A percentile compares a stretch with the other conserved stretches of the same genome.
Evolutionary conservation across 2,329 filamentous ascomycete species (phyloP).

Genomic region (Parafenestella ontariensis): DNA sequence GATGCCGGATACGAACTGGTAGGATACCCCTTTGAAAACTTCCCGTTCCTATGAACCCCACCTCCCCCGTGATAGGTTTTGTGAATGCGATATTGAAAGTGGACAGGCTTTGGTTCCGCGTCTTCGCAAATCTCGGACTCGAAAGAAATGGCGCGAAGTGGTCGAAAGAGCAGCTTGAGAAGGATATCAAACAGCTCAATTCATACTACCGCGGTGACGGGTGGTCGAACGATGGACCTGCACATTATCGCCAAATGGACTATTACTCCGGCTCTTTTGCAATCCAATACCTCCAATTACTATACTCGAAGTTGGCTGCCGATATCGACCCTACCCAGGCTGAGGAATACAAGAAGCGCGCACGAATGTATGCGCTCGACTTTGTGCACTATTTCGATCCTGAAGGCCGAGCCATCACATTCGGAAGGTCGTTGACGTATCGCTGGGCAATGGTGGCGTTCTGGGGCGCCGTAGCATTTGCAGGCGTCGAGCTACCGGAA

Average conservation of each 20-base stretch:
- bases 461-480: constrained; percentile 79
- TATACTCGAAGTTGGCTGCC: constrained; percentile 75
- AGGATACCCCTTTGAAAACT: constrained; percentile 14
- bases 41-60: background rate
- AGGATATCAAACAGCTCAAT: constrained; percentile 78
- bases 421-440: constrained; percentile 79
- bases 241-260: constrained; percentile 82
- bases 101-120: constrained; percentile 79
- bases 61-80: background rate
- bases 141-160: constrained; percentile 77
- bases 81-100: constrained; percentile 18
- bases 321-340: constrained; percentile 70
- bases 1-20: constrained; percentile 71
- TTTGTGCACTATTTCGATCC: constrained; percentile 79
- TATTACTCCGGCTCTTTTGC: constrained; percentile 85
- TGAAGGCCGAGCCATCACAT: constrained; percentile 75
- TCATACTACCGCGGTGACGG: constrained; percentile 83
- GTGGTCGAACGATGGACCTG: constrained; percentile 83
- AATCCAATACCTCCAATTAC: constrained; percentile 79
- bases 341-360: constrained; percentile 72
- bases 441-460: constrained; percentile 87
- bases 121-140: constrained; percentile 81
- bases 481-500: constrained; percentile 73
- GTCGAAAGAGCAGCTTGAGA: constrained; percentile 72
- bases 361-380: constrained; percentile 71